Evolutionary conservation across 306 rosid species (phyloP), one percentile per base, ranked within the genome.

Genomic region (Bauhinia variegata): DNA sequence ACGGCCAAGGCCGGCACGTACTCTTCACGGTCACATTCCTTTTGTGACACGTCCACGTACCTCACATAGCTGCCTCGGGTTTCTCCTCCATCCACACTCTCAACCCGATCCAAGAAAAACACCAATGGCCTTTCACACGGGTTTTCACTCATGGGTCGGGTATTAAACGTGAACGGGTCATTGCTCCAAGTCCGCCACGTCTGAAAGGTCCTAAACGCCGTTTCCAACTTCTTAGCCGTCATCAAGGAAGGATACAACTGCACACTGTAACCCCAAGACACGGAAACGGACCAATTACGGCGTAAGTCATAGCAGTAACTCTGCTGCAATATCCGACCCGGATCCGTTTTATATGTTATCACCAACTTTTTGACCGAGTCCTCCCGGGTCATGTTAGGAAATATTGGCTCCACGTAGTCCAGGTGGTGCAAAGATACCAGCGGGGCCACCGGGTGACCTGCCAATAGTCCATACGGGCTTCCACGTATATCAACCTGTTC

Each of bases 351-450:
- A 8, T 78, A 74, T 0, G 80, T 70, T 0, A 53, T 2, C 0
- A 75, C 5, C 9, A 91, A 11, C 6, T 69, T 78, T 36, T 0
- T 54, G 0, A 83, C 9, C 0, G 96, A 72, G 4, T 83, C 73
- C 1, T 60, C 3, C 7, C 32, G 76, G 7, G 61, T 46, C 79
- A 30, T 49, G 61, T 58, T 70, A 1, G 93, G 93, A 70, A 84
- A 91, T 31, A 91, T 49, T 5, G 91, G 78, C 1, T 65, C 68
- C 32, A 88, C 71, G 31, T 81, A 72, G 64, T 88, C 93, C 0
- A 91, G 68, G 63, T 91, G 97, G 75, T 91, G 97, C 15, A 91
- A 76, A 0, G 97, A 86, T 3, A 88, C 95, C 16, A 91, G 46
- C 3, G 96, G 96, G 12, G 84, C 91, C 23, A 79, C 36, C 2